Evolutionary conservation across 2,329 filamentous ascomycete species (phyloP), one percentile per base, ranked within the genome.

Genomic region (Aspergillus sojae): DNA sequence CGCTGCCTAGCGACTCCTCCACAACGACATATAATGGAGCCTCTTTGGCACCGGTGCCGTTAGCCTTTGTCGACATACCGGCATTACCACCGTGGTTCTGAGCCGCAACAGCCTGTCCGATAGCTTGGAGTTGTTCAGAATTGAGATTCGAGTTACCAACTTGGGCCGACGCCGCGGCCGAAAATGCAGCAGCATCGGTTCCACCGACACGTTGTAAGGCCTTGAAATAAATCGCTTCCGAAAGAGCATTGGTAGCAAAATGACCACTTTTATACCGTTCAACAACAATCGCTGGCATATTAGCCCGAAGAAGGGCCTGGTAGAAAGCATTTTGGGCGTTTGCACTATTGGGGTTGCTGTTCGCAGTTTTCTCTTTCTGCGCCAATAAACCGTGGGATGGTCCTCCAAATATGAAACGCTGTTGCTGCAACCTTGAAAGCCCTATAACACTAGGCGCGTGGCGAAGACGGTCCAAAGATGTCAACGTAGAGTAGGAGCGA

Each of bases 1-100:
- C 85, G 67, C 87, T 89, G 61, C 91, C 89, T 58, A 91, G 84
- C 19, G 92, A 93, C 78, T 99, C 95, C 72, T 98, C 94, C 6
- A 99, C 93, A 14, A 98, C 91, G 48, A 99, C 95, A 74, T 98
- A 94, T 32, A 99, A 86, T n/a, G 94, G 94, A 54, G 91, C 88
- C 43, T 90, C 89, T 79, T 94, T 96, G 32, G 85, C 86, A 39
- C 93, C 93, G 56, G 87, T 88, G 45, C 89, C 88, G 53, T 74
- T 73, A 34, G 78, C 77, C 64, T 80, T 80, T 62, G 73, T 74
- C 61, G 80, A 80, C 53, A 83, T 79, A 60, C 81, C 81, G 63
- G 91, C 80, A 73, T 90, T 91, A 50, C 87, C 87, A 59, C 91
- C 91, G 58, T 86, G 84, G 57, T 85, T 85, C 57, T 88, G 87